These are phyloP conservation scores for Populus ilicifolia DNA, from an alignment of 345 rosid species.

Conservation along the genomic window DNA sequence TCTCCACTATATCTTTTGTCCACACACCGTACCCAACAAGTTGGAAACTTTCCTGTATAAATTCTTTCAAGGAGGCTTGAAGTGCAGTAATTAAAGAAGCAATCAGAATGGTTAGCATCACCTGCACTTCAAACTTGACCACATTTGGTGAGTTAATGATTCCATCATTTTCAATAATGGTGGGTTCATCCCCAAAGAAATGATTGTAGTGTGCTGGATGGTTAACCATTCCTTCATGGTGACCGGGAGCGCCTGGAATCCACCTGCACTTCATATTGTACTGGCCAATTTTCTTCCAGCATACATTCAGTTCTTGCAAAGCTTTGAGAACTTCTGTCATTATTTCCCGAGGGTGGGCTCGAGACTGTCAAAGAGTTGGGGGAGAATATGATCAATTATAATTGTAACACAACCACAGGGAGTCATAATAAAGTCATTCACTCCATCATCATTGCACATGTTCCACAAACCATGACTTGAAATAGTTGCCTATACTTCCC, in stretches of 20 bases:
- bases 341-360: conserved; percentile 84
- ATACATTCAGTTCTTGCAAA: conserved; percentile 71
- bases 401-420: background rate
- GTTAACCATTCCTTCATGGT: conserved; percentile 60
- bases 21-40: background rate
- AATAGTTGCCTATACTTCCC: background rate
- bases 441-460: background rate
- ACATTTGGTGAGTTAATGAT: conserved; percentile 47
- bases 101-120: conserved; percentile 20
- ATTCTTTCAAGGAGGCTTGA: background rate
- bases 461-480: background rate
- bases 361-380: conserved; percentile 49
- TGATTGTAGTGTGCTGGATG: conserved; percentile 46
- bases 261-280: conserved; percentile 96
- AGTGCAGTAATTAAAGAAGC: background rate
- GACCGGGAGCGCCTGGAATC: conserved; percentile 57
- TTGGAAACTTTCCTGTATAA: background rate
- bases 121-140: conserved; percentile 94
- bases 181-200: conserved; percentile 65
- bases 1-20: background rate
- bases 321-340: conserved; percentile 87
- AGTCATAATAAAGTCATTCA: background rate
- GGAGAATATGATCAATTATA: conserved; percentile 6
- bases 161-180: conserved; percentile 54
- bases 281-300: conserved; percentile 96